Base-by-base conservation (phyloP, 2,329 filamentous ascomycete species). In the Botrytis medusae region DNA sequence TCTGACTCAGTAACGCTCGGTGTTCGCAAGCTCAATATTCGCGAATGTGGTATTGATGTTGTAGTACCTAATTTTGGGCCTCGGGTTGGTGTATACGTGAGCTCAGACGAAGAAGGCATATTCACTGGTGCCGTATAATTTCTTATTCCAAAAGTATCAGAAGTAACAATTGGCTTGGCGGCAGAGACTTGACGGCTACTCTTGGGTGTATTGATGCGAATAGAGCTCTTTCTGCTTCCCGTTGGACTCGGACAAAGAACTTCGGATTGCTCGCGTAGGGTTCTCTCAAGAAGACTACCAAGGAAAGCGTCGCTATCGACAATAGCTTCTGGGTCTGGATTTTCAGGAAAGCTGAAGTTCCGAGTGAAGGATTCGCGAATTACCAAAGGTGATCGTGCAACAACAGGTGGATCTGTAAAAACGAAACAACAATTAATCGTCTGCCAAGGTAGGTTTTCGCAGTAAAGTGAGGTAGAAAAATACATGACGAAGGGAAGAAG, bases 261-360 rank as follows among this genome's bases (percentile, higher is more conserved):
- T 44, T 78, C 74, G 29, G 77, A 78, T 70, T 79, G 76, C 14
- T 74, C 75, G 22, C 77, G 75, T 54, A 77, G 77, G 25, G 77
- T 77, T 40, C 78, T 73, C 48, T 78, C 76, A 0, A 79, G 73
- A n/a, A 78, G 63, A n/a, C 74, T 37, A 20, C 78, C 74, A n/a
- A 79, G 77, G 32, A 79, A 65, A 22, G 74, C 29, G 40, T 69
- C 65, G 48, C 34, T 42, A 29, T 69, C 37, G 63, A 48, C 40
- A 37, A 69, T 22, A 16, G 25, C 48, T 44, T 65, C 60, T 42
- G 69, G 46, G 18, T 65, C 60, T n/a, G 60, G 46, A 44, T 48
- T 67, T 54, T 46, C 60, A 57, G 69, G 60, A 34, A 54, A 64
- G 60, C 32, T 44, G 10, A 44, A 65, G n/a, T 72, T 57, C 22